phyloP scores from a whole-genome alignment of 139 green algal genomes.

The Picochlorum costavermella region DNA sequence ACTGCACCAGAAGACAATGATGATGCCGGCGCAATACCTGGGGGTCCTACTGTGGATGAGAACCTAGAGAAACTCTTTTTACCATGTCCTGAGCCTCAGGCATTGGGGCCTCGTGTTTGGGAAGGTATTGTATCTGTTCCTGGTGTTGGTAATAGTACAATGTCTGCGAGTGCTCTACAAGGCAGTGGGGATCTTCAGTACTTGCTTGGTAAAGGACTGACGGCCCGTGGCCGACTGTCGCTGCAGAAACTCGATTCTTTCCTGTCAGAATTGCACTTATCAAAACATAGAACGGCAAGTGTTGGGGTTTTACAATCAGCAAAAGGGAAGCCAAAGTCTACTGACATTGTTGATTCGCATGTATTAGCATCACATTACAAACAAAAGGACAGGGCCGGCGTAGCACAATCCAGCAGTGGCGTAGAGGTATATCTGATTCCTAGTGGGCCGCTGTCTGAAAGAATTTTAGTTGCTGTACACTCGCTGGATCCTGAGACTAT shows the following conservation, averaged over 20 bases:
- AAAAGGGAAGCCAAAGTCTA: neutral
- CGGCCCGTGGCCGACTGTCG: conserved; percentile 18
- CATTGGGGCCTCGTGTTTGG: conserved; percentile 18
- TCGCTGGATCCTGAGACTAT: neutral
- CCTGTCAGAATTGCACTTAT: conserved; percentile 21
- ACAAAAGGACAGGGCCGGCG: neutral
- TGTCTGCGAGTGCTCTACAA: conserved; percentile 15
- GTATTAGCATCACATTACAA: conserved; percentile 6
- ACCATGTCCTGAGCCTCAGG: neutral
- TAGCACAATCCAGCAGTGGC: neutral
- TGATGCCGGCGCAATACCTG: neutral
- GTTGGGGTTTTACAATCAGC: conserved; percentile 16
- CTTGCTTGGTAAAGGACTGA: conserved; percentile 14
- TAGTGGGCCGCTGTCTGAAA: neutral
- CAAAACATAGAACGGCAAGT: conserved; percentile 8
- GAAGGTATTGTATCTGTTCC: conserved; percentile 18
- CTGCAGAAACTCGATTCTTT: conserved; percentile 26
- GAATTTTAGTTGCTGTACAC: conserved; percentile 12
- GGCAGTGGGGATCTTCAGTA: conserved; percentile 13
- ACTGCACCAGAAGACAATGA: neutral
- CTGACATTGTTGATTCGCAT: neutral
- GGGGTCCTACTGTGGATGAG: neutral
- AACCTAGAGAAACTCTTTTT: conserved; percentile 20
- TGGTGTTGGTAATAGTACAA: conserved; percentile 12
- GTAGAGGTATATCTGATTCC: conserved; percentile 20